Conservation (phyloP, 2,329 filamentous ascomycete species). For the Neopestalotiopsis clavispora region DNA sequence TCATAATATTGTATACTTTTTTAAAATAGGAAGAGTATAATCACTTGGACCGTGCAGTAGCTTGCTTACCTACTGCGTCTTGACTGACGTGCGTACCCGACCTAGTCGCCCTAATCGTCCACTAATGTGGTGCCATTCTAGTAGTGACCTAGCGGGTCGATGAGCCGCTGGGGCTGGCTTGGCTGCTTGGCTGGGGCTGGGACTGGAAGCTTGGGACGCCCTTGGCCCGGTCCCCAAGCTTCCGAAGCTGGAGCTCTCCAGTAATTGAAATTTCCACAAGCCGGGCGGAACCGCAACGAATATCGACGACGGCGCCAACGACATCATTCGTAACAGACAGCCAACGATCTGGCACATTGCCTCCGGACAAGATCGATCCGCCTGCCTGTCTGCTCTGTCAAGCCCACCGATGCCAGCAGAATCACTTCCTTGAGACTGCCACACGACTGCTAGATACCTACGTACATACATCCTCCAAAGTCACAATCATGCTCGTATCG, state of each 20-base stretch:
- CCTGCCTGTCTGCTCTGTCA: not conserved
- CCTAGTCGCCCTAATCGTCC: no score
- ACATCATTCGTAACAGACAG: not conserved
- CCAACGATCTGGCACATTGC: not conserved
- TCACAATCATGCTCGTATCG: conserved; percentile 17
- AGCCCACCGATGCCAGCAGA: not conserved
- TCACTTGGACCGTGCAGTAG: no score
- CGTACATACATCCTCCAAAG: not conserved
- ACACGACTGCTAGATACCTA: not conserved
- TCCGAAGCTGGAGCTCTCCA: conserved; percentile 9
- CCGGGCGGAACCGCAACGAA: not conserved
- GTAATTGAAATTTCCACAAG: not conserved
- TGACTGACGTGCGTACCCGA: no score
- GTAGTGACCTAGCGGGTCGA: no score
- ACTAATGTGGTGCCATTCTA: no score
- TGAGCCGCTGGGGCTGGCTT: not conserved
- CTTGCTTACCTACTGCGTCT: no score
- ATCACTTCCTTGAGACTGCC: not conserved
- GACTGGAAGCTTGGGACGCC: not conserved
- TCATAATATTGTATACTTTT: no score
- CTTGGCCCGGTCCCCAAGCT: not conserved
- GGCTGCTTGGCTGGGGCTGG: not conserved
- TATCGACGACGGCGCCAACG: not conserved
- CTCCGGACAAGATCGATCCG: not conserved
- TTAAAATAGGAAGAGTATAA: no score